A percentile compares a stretch with the other conserved stretches of the same genome.
Evolutionary conservation across 2,329 filamentous ascomycete genomes (phyloP).

Genomic region (Neurospora crassa): DNA sequence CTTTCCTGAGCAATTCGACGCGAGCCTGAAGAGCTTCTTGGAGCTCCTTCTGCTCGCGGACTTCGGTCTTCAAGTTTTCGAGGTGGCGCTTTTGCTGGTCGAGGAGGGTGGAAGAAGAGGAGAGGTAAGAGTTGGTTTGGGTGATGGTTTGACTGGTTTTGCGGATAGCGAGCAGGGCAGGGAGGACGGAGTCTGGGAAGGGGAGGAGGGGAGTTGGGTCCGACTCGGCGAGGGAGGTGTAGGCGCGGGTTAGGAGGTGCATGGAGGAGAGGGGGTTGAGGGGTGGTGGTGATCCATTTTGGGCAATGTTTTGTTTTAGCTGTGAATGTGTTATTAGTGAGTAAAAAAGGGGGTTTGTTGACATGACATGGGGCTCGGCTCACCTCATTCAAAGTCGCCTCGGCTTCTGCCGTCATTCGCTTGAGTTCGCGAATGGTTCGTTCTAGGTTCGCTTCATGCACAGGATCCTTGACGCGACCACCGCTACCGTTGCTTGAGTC

Average conservation of each 20-base stretch:
- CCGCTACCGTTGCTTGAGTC: constrained; percentile 4
- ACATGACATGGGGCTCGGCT: constrained; percentile 8
- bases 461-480: constrained; percentile 24
- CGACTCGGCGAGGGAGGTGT: constrained; percentile 28
- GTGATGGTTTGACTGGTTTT: constrained; percentile 54
- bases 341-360: neutral
- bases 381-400: constrained; percentile 18
- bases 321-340: constrained; percentile 3
- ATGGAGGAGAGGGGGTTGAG: neutral
- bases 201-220: constrained; percentile 52
- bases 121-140: constrained; percentile 53
- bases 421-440: constrained; percentile 60
- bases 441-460: constrained; percentile 48
- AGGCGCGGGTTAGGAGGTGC: constrained; percentile 2
- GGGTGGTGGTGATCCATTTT: neutral
- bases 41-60: constrained; percentile 48
- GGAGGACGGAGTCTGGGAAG: constrained; percentile 55
- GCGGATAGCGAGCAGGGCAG: constrained; percentile 61
- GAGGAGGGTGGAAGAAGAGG: constrained; percentile 31
- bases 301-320: constrained; percentile 5
- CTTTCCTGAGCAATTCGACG: constrained; percentile 48
- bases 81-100: constrained; percentile 36
- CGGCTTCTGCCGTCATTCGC: constrained; percentile 40
- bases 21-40: constrained; percentile 44
- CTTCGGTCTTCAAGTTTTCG: constrained; percentile 38